Percentiles rank a stretch among this genome's conserved stretches.
Evolutionary conservation across 2,329 filamentous ascomycete species (phyloP).

Genomic region (Beauveria scarabaeidicola): DNA sequence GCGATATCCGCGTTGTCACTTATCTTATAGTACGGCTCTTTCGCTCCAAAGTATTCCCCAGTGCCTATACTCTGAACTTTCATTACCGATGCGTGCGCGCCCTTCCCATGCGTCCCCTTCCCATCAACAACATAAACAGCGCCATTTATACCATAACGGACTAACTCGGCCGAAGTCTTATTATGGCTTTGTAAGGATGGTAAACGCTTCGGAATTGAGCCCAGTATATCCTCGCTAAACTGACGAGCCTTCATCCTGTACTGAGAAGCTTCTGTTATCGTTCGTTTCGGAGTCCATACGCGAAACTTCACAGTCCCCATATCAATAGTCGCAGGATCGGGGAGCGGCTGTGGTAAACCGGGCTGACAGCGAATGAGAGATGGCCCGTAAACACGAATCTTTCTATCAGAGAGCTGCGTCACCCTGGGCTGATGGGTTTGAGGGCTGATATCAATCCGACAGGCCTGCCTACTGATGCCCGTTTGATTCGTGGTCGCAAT

Average conservation of each 20-base stretch:
- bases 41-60: conserved; percentile 8
- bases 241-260: background rate
- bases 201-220: background rate
- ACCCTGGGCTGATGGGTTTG: background rate
- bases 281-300: background rate
- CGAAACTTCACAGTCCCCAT: background rate
- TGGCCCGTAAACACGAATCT: background rate
- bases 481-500: conserved; percentile 4
- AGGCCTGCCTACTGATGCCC: conserved; percentile 6
- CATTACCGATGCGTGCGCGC: conserved; percentile 10
- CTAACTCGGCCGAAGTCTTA: background rate
- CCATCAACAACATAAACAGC: background rate
- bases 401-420: background rate
- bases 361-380: background rate
- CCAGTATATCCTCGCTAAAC: background rate
- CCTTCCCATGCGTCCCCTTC: background rate
- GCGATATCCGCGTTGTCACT: conserved; percentile 6
- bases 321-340: background rate
- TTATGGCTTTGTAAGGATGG: background rate
- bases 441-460: background rate
- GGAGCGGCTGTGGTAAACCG: background rate
- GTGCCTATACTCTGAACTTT: conserved; percentile 1
- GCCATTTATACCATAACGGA: background rate
- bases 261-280: background rate
- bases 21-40: conserved; percentile 9